phyloP scores from a whole-genome alignment of 768 basidiomycete species.

The Podaxis pistillaris region DNA sequence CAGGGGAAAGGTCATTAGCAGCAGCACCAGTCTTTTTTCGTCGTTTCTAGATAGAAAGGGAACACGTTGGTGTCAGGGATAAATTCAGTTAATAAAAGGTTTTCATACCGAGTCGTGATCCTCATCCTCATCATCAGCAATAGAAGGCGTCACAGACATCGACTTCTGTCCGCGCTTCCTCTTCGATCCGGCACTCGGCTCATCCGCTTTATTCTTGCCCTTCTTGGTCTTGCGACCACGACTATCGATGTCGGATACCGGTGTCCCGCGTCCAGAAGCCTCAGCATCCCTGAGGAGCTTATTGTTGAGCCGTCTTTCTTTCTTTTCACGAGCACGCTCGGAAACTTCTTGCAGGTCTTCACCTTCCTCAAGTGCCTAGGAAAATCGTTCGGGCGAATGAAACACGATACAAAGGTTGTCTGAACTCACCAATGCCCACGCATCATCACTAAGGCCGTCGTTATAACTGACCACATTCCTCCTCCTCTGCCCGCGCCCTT shows the following conservation, averaged over 20 bases:
- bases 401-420: neutral
- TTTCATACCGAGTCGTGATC: constrained; percentile 62
- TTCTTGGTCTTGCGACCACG: constrained; percentile 66
- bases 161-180: constrained; percentile 76
- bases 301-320: constrained; percentile 58
- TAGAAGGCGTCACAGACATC: constrained; percentile 73
- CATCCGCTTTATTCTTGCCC: constrained; percentile 59
- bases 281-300: constrained; percentile 60
- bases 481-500: constrained; percentile 84
- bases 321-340: constrained; percentile 63
- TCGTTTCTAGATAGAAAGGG: constrained; percentile 60
- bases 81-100: neutral
- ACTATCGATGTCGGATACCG: constrained; percentile 58
- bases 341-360: constrained; percentile 76
- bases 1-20: constrained; percentile 50
- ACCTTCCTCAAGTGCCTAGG: constrained; percentile 74
- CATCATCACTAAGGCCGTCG: constrained; percentile 91
- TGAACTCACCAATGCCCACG: constrained; percentile 76
- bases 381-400: neutral
- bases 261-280: constrained; percentile 61
- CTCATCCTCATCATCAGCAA: constrained; percentile 79
- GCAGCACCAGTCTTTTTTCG: constrained; percentile 57
- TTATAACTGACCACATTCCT: constrained; percentile 88
- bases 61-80: constrained; percentile 2
- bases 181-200: constrained; percentile 55